A percentile compares a stretch with the other conserved stretches of the same genome.
Evolutionary conservation across 2,329 filamentous ascomycete genomes (phyloP).

Genomic region (Sclerotinia spermophila): DNA sequence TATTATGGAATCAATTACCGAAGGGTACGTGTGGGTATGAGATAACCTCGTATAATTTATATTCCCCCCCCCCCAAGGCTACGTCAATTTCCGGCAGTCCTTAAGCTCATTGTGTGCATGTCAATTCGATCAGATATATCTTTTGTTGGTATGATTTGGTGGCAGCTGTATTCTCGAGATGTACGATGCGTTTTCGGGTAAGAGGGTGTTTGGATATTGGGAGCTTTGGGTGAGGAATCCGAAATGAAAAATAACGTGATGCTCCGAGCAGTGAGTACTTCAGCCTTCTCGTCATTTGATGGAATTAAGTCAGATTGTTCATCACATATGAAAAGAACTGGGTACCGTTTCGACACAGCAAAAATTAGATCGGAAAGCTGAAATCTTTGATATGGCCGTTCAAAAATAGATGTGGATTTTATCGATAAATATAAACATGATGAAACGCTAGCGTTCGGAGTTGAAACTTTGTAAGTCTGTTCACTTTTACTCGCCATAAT

Average conservation of each 20-base stretch:
- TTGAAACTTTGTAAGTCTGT: not conserved
- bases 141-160: not conserved
- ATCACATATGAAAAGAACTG: no score
- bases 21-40: no score
- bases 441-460: not conserved
- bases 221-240: not conserved
- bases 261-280: not conserved
- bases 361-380: not conserved
- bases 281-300: not conserved
- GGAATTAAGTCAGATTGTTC: no score
- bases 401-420: slow-evolving; percentile 22
- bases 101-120: accelerated
- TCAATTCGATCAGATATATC: not conserved
- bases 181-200: not conserved
- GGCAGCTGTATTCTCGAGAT: not conserved
- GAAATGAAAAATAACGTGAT: not conserved
- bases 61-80: not conserved
- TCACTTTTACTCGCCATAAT: not conserved
- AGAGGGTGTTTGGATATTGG: no score
- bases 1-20: no score
- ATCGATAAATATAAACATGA: slow-evolving; percentile 19
- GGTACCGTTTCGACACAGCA: not conserved
- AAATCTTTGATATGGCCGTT: slow-evolving; percentile 29
- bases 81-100: accelerated
- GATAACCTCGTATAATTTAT: no score